Evolutionary conservation across 768 basidiomycete species (phyloP).

Genomic region (Boletus tomentosulus): DNA sequence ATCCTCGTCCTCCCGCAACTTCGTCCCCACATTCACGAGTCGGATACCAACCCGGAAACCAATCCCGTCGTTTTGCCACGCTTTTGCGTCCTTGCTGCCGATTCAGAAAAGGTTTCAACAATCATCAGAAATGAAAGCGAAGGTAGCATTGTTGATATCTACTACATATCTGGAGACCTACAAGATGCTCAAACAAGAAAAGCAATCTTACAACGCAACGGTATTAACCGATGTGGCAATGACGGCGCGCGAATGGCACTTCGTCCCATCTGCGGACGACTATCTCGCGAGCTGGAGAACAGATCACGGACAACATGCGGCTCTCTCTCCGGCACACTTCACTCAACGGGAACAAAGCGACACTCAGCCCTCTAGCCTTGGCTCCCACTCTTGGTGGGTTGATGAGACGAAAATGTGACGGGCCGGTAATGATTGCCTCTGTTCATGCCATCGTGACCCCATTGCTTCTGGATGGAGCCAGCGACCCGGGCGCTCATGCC

Average conservation of each 20-base stretch:
- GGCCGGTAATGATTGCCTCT: slow-evolving; percentile 58
- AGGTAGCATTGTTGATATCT: slow-evolving; percentile 54
- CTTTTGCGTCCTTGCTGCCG: slow-evolving; percentile 65
- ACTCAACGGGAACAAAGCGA: slow-evolving; percentile 13
- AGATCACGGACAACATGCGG: slow-evolving; percentile 17
- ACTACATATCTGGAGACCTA: slow-evolving; percentile 52
- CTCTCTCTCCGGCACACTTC: slow-evolving; percentile 21
- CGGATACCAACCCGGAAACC: slow-evolving; percentile 33
- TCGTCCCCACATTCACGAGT: slow-evolving; percentile 19
- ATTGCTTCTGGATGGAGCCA: slow-evolving; percentile 27
- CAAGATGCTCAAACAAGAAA: slow-evolving; percentile 59
- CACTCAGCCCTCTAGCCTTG: slow-evolving; percentile 10
- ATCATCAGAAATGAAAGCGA: slow-evolving; percentile 60
- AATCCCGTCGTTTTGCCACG: slow-evolving; percentile 60
- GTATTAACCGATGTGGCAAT: slow-evolving; percentile 55
- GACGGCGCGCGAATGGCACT: slow-evolving; percentile 58
- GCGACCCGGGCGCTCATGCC: slow-evolving; percentile 48
- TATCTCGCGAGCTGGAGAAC: slow-evolving; percentile 19
- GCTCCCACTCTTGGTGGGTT: slow-evolving; percentile 26
- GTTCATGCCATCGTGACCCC: slow-evolving; percentile 53
- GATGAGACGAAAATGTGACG: slow-evolving; percentile 44
- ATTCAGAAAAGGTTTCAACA: slow-evolving; percentile 55
- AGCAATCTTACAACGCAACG: slow-evolving; percentile 58
- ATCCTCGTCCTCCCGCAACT: slow-evolving; percentile 54
- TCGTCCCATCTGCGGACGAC: slow-evolving; percentile 34